Percentiles rank a stretch among this genome's conserved stretches.
phyloP scores from a whole-genome alignment of 345 rosid species.

The Psidium friedrichsthalianum region DNA sequence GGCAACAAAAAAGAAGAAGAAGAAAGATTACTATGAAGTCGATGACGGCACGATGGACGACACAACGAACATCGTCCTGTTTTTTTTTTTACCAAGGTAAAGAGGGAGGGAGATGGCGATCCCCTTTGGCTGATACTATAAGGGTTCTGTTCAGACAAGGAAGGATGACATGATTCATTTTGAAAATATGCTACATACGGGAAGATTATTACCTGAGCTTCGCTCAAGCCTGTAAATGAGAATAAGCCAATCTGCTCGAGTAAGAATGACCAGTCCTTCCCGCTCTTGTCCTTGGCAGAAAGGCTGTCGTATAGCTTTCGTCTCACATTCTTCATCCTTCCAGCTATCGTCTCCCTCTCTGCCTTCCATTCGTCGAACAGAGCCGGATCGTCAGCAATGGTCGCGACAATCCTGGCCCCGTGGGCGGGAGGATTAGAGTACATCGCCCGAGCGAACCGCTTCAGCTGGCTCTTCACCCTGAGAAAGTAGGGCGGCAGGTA shows the following conservation, averaged over 20 bases:
- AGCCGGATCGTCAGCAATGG: slow-evolving; percentile 62
- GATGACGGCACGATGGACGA: background rate
- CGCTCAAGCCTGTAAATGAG: slow-evolving; percentile 85
- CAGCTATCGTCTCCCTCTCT: slow-evolving; percentile 96
- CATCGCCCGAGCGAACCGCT: slow-evolving; percentile 89
- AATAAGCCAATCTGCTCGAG: slow-evolving; percentile 92
- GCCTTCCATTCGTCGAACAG: slow-evolving; percentile 79
- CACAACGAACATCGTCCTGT: background rate
- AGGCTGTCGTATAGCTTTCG: slow-evolving; percentile 62
- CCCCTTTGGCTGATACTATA: background rate
- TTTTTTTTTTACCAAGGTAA: background rate
- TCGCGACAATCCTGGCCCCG: slow-evolving; percentile 85
- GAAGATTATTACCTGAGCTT: slow-evolving; percentile 49
- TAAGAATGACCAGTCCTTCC: slow-evolving; percentile 90
- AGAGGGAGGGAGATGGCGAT: background rate
- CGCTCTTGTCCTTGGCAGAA: slow-evolving; percentile 60
- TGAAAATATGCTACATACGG: background rate
- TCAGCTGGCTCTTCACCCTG: slow-evolving; percentile 96
- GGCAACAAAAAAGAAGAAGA: background rate
- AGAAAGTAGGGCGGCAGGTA: background rate
- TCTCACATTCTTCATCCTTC: slow-evolving; percentile 80
- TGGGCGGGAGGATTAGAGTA: slow-evolving; percentile 91
- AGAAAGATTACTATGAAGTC: background rate
- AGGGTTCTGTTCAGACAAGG: background rate
- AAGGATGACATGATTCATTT: background rate